Conservation (phyloP, 2,329 filamentous ascomycete genomes). For the Paecilomyces dactylethromorphus region DNA sequence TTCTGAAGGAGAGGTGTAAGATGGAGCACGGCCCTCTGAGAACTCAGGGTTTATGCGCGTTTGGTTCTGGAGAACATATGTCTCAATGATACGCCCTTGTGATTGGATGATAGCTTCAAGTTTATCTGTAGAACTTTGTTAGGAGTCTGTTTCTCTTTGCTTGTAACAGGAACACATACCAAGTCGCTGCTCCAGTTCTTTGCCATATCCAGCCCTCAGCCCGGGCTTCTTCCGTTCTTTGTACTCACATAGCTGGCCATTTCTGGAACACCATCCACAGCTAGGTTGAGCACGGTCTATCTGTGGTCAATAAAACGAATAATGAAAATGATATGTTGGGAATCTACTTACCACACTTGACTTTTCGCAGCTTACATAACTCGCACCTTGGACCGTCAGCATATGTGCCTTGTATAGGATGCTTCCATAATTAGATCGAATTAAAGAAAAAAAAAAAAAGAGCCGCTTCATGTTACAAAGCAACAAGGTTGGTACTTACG, state of each 20-base stretch:
- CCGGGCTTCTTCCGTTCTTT: conserved; percentile 66
- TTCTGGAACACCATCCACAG: conserved; percentile 67
- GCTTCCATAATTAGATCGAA: not conserved
- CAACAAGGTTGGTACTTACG: conserved; percentile 21
- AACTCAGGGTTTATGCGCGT: conserved; percentile 21
- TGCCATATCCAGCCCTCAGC: conserved; percentile 59
- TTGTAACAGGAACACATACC: conserved; percentile 19
- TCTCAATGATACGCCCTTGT: conserved; percentile 62
- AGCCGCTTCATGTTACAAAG: not conserved
- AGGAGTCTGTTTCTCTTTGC: not conserved
- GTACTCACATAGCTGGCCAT: conserved; percentile 61
- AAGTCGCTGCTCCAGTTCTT: conserved; percentile 65
- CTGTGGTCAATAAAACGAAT: conserved; percentile 4
- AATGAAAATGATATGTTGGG: not conserved
- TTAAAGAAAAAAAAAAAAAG: not conserved
- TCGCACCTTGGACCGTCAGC: conserved; percentile 32
- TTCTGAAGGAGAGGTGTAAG: conserved; percentile 43
- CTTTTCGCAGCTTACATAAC: conserved; percentile 39
- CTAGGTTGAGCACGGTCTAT: conserved; percentile 49
- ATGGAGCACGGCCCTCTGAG: conserved; percentile 15
- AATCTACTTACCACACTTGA: conserved; percentile 36
- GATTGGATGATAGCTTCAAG: conserved; percentile 60
- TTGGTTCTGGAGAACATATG: conserved; percentile 40
- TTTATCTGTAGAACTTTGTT: conserved; percentile 42
- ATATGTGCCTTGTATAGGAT: not conserved